Base-by-base conservation (phyloP, 2,329 filamentous ascomycete genomes). In the Epichloe scottii region DNA sequence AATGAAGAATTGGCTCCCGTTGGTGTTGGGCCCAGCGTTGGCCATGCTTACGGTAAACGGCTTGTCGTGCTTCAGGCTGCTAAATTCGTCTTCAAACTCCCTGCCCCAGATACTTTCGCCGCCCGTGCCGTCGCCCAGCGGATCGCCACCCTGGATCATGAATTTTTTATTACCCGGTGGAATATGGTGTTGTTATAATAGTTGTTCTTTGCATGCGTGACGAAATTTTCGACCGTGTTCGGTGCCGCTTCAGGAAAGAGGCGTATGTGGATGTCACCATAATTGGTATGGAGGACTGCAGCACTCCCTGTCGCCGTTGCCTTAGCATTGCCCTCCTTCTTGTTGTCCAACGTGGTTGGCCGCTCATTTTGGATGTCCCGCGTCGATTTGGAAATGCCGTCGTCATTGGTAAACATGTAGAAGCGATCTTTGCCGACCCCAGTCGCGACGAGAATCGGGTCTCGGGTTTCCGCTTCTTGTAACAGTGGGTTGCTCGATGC, bases 131-230 rank as follows among this genome's bases (percentile, higher is more conserved):
- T 90, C 95, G 2, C 91, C 91, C 0, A 89, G 85, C 0, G 94
- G 93, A 63, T 98, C 94, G 43, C 93, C 93, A 48, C 91, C 89
- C 67, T 98, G 93, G 41, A 98, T 95, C 94, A 98, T 98, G 71
- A 98, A 98, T 63, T 96, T 96, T 87, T 82, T 59, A 98, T 98
- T 6, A 98, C 86, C 35, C 93, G 85, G 68, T 98, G 93, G 75
- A 98, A 98, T 59, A 96, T 91, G 35, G 91, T 90, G 68, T 88
- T 88, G 72, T 98, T 97, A 73, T 98, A 98, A 67, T 98, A 98
- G 1, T 88, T 89, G 53, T 83, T 85, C 61, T 84, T 85, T 3
- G 89, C 81, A 62, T 97, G 93, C 0, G 89, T 94, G 51, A 94
- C 87, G 65, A 98, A 98, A 67, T 98, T 98, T 69, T 98, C 93